These are phyloP conservation scores for Ascochyta fabae DNA, from an alignment of 2,329 filamentous ascomycete species.

Conservation along the genomic window DNA sequence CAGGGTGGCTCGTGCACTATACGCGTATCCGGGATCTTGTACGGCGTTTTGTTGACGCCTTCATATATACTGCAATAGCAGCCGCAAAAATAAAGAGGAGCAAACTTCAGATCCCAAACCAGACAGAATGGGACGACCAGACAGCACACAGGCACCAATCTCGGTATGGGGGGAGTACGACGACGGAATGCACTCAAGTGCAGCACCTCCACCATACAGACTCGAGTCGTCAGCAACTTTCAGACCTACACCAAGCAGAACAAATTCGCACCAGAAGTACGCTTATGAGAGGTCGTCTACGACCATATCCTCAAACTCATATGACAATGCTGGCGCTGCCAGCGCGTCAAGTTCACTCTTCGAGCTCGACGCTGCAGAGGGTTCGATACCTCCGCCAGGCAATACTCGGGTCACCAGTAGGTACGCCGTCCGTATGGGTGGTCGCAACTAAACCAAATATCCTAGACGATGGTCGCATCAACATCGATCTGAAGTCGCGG, in stretches of 20 bases:
- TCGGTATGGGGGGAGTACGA: conserved; percentile 11
- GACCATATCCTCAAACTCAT: not conserved
- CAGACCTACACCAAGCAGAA: not conserved
- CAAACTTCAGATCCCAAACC: not conserved
- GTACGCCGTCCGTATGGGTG: not conserved
- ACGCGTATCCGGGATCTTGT: conserved; percentile 11
- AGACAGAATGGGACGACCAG: not conserved
- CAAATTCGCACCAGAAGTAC: not conserved
- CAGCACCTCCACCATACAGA: conserved; percentile 10
- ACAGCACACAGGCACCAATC: conserved; percentile 4
- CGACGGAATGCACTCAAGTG: not conserved
- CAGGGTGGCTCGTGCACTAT: conserved; percentile 7
- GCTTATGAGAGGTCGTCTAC: not conserved
- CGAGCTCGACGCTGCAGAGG: conserved; percentile 1
- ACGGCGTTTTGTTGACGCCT: not conserved
- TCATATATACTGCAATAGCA: not conserved
- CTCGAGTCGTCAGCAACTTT: not conserved
- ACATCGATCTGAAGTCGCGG: conserved; percentile 35
- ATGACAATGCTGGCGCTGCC: not conserved
- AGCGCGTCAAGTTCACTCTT: not conserved
- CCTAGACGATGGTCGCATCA: conserved; percentile 33
- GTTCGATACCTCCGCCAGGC: conserved; percentile 16
- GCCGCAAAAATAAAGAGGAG: not conserved
- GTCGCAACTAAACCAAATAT: not conserved
- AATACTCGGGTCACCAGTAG: conserved; percentile 22